Conservation (phyloP, 176 grass and related monocot species). For the Phragmites australis region DNA sequence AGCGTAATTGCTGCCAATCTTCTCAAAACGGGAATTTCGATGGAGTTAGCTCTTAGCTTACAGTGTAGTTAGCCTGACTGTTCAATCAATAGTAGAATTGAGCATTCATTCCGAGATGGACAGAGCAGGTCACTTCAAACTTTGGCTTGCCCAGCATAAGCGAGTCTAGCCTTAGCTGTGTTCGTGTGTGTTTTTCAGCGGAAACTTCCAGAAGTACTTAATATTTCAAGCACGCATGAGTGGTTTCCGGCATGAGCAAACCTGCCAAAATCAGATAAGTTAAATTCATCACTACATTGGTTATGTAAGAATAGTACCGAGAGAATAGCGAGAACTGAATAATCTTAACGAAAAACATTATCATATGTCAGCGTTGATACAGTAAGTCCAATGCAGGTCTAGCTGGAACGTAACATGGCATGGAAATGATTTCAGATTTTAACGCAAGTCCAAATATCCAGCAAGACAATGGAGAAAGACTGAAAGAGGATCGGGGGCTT, state of each 20-base stretch:
- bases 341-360: slow-evolving; percentile 8
- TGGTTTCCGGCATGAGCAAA: slow-evolving; percentile 16
- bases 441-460: background rate
- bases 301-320: background rate
- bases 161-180: background rate
- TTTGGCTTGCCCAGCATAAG: slow-evolving; percentile 3
- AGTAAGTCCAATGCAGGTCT: background rate
- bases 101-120: slow-evolving; percentile 3
- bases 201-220: slow-evolving; percentile 29
- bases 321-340: background rate
- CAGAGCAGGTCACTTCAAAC: slow-evolving; percentile 12
- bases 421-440: background rate
- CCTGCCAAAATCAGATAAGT: slow-evolving; percentile 41
- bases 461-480: background rate
- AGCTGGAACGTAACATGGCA: background rate
- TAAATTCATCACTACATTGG: background rate
- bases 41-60: slow-evolving; percentile 27
- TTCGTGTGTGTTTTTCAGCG: background rate
- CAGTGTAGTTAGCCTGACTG: slow-evolving; percentile 10
- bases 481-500: background rate
- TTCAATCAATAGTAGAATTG: slow-evolving; percentile 12
- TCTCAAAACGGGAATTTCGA: slow-evolving; percentile 21
- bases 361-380: background rate
- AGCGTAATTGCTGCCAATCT: slow-evolving; percentile 7
- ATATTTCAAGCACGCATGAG: slow-evolving; percentile 29